Base-by-base conservation (phyloP, 495 filamentous ascomycete species). In the Copromyces sp. region DNA sequence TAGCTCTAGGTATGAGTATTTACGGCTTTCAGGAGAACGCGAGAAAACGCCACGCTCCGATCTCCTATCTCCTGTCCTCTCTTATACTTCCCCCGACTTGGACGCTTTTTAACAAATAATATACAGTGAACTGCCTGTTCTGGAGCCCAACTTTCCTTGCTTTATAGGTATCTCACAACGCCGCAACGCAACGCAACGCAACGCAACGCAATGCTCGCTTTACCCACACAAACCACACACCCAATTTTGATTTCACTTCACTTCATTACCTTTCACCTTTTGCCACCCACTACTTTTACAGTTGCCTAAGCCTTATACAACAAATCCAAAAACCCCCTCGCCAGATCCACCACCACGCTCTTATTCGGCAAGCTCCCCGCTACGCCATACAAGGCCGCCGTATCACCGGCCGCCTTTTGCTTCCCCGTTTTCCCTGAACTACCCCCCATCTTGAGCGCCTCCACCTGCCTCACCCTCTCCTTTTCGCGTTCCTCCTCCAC, bases 281-380 rank as follows among this genome's bases (percentile, higher is more conserved):
- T 37, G 35, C 35, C 24, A 24, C 24, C 24, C 24, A 24, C 24
- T 24, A 24, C 24, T 24, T 24, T 37, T 5, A 59, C 4, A 42
- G n/a, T 16, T 1, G 4, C 9, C 70, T 32, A 97, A 53, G 93
- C 93, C 85, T 98, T 98, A 80, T 98, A 99, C 81, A 98, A 81
- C 69, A 94, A 92, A 86, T 99, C 94, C 77, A 99, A 86, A 83
- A 98, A 99, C 37, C 94, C 95, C 72, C 86, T 91, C 24, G 94
- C 94, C 79, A 99, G 82, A 76, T 94, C 93, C 78, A 91, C 93
- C 69, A 99, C 93, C 35, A 99, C 90, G 74, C 91, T 93, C 86
- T 98, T 98, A 78, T 98, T 94, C 38, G 95, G 95, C 77, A 99
- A 83, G 77, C 92, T 94, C 14, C 96, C 95, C 3, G 95, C 95